Percentiles rank a stretch among this genome's conserved stretches.
These are phyloP conservation scores for Chaetomiaceae sp. DNA, from an alignment of 2,329 filamentous ascomycete genomes.

Conservation along the genomic window DNA sequence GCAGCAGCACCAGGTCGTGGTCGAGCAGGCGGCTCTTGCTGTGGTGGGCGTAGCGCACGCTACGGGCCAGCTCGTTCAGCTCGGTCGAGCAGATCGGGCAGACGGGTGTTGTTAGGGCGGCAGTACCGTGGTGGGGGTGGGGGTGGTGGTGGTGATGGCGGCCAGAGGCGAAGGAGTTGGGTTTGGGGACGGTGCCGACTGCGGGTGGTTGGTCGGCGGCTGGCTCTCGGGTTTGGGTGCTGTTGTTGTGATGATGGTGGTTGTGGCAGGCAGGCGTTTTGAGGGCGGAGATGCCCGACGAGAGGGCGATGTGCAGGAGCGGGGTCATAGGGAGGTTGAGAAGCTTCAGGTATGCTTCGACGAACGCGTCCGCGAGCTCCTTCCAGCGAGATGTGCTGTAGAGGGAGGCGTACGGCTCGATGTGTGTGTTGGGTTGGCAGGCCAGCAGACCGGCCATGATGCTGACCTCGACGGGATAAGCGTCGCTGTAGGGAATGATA, in stretches of 20 bases:
- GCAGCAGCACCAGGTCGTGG: conserved; percentile 76
- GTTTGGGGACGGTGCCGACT: conserved; percentile 19
- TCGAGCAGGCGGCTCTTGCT: conserved; percentile 83
- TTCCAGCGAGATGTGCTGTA: conserved; percentile 71
- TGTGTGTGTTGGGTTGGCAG: conserved; percentile 43
- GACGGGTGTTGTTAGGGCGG: conserved; percentile 63
- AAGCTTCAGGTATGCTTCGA: conserved; percentile 78
- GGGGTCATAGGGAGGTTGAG: conserved; percentile 76
- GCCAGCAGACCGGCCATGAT: conserved; percentile 77
- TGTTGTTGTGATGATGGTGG: conserved; percentile 7
- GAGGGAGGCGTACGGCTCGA: conserved; percentile 34
- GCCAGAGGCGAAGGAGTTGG: background rate
- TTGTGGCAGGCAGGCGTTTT: conserved; percentile 89
- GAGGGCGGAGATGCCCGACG: conserved; percentile 84
- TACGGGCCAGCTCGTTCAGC: conserved; percentile 81
- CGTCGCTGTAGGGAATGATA: conserved; percentile 62
- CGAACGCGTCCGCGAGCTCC: conserved; percentile 72
- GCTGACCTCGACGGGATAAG: conserved; percentile 61
- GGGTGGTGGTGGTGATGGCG: conserved; percentile 24
- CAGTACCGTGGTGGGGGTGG: conserved; percentile 26
- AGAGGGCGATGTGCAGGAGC: conserved; percentile 83
- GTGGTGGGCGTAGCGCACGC: conserved; percentile 91
- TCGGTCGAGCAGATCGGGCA: conserved; percentile 96
- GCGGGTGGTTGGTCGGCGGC: conserved; percentile 26
- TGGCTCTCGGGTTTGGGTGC: conserved; percentile 15